Evolutionary conservation across 2,329 filamentous ascomycete genomes (phyloP), one percentile per base, ranked within the genome.

Genomic region (Davidsoniella eucalypti): DNA sequence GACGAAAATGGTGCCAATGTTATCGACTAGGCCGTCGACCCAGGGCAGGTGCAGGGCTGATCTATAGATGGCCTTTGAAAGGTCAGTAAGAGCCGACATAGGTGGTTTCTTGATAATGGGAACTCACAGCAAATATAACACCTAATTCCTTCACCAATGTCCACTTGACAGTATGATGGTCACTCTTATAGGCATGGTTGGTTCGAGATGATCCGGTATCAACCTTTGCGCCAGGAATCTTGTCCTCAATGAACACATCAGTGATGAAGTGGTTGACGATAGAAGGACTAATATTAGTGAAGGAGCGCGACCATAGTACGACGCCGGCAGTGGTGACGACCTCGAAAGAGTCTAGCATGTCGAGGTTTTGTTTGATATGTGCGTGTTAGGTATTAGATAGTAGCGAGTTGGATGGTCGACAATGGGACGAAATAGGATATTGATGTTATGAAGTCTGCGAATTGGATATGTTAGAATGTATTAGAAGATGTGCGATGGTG

Each of bases 181-280:
- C 92, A 60, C 85, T 84, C 65, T 78, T 86, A 68, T 92, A 98
- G 0, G 81, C 73, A 14, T 84, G 77, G 57, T 86, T 86, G 47
- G 67, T 69, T 14, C 76, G 69, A 12, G 78, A 73, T 5, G 79
- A 76, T 46, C 66, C 68, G 44, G 71, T 66, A 54, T 79, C 75
- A 48, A 78, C 71, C 50, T 76, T 70, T 49, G 74, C 71, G 47
- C 72, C 72, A 52, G 78, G 73, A 54, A 76, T 75, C 64, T 85
- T 88, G 70, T 95, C 90, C 67, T 98, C 92, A 61, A 98, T 95
- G 64, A 98, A 95, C 61, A 95, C 86, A 66, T 96, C 87, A 63
- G 82, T 81, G 66, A 98, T 95, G 65, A 98, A 82, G 69, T 78
- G 84, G 71, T 98, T 95, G 70, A 98, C 81, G 56, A 95, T 73